Evolutionary conservation across 2,329 filamentous ascomycete genomes (phyloP).

Genomic region (Pseudogymnoascus sp.): DNA sequence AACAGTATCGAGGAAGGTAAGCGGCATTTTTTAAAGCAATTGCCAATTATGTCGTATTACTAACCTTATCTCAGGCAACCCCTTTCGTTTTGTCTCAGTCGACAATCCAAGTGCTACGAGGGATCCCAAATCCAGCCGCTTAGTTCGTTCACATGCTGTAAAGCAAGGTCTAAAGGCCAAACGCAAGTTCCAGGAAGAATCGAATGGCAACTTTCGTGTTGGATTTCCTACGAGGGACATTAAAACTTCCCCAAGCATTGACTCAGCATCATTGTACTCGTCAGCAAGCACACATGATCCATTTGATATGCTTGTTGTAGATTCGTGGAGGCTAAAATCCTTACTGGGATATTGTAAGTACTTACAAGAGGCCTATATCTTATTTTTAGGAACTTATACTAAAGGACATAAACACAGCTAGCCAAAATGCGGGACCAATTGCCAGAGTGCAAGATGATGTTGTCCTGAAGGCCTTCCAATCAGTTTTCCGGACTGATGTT

Average conservation of each 20-base stretch:
- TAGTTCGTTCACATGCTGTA: slow-evolving; percentile 26
- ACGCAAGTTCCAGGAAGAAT: slow-evolving; percentile 25
- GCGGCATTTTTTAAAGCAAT: too few species aligned
- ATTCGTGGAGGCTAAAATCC: slow-evolving; percentile 21
- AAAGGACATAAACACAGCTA: slow-evolving; percentile 21
- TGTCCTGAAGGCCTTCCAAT: slow-evolving; percentile 31
- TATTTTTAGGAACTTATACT: slow-evolving; percentile 10
- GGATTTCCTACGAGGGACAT: too few species aligned
- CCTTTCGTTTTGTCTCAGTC: too few species aligned
- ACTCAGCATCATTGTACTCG: not conserved
- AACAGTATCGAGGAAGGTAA: too few species aligned
- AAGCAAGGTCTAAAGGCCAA: slow-evolving; percentile 25
- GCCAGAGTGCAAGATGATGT: slow-evolving; percentile 34
- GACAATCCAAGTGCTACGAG: too few species aligned
- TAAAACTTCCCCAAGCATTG: slow-evolving; percentile 10
- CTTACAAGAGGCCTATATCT: not conserved
- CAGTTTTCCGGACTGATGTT: slow-evolving; percentile 29
- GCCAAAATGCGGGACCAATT: slow-evolving; percentile 29
- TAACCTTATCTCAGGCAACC: too few species aligned
- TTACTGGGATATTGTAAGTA: slow-evolving; percentile 20
- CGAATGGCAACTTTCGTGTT: slow-evolving; percentile 24
- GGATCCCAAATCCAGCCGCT: too few species aligned
- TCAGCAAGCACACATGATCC: slow-evolving; percentile 14
- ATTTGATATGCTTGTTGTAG: slow-evolving; percentile 20
- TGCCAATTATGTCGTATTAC: too few species aligned